Evolutionary conservation across 192 early-diverging fungal genomes (phyloP).

Genomic region (Backusella parvicylindrica): DNA sequence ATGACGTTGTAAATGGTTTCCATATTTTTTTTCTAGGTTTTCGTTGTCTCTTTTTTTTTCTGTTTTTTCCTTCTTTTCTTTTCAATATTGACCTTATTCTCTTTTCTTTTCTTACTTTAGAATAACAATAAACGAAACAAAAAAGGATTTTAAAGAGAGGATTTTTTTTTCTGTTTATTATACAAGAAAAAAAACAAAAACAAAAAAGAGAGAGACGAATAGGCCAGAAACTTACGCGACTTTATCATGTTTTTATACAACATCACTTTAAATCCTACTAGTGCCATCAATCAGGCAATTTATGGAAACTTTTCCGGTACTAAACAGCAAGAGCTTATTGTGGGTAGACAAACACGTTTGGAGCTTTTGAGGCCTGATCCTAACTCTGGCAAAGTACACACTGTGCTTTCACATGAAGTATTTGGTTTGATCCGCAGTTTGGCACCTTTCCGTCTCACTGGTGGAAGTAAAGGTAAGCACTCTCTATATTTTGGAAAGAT

Average conservation of each 20-base stretch:
- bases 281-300: conserved; percentile 71
- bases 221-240: background rate
- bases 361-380: conserved; percentile 82
- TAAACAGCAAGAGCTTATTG: conserved; percentile 85
- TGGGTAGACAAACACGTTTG: conserved; percentile 68
- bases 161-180: background rate
- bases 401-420: conserved; percentile 66
- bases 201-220: background rate
- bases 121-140: background rate
- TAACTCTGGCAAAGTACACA: conserved; percentile 73
- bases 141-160: background rate
- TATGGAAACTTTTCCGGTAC: conserved; percentile 93
- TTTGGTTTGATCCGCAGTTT: conserved; percentile 89
- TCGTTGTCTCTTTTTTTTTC: background rate
- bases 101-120: background rate
- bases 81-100: background rate
- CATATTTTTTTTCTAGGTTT: no score
- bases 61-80: background rate
- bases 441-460: conserved; percentile 83
- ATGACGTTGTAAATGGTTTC: background rate
- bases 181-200: background rate
- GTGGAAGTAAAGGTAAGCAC: conserved; percentile 76
- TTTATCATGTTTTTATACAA: conserved; percentile 79
- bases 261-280: conserved; percentile 81
- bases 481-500: background rate